Evolutionary conservation across 139 green algal genomes (phyloP), one percentile per base, ranked within the genome.

Genomic region (Chlamydomonas sp.): DNA sequence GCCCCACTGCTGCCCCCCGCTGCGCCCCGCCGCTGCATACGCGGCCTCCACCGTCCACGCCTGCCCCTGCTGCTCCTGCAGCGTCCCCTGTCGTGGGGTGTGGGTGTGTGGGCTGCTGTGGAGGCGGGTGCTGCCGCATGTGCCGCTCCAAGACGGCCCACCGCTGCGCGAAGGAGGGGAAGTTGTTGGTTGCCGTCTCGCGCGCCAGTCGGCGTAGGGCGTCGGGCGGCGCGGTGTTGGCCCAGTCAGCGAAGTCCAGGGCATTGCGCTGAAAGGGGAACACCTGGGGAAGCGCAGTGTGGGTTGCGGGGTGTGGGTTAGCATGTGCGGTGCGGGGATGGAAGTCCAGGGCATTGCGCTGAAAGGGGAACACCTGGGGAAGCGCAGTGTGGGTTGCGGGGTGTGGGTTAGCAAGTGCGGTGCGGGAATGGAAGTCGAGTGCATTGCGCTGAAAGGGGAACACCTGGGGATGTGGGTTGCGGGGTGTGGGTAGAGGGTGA

Each of bases 261-360:
- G 92, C 92, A 69, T 91, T 72, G 63, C 66, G 83, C 71, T 94
- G 92, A 60, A 94, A 93, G 16, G 92, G 90, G 58, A 94, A 93
- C 71, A 78, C 89, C 91, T 92, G 80, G 17, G 49, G 79, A 49
- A 49, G 31, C 31, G 31, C 31, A 49, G 31, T 49, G 20, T 59
- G 77, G 73, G 73, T 78, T 8, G 60, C 17, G n/a, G 73, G n/a
- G n/a, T 5, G 20, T 62, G 5, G 31, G 6, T 4, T 5, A 60
- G n/a, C n/a, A 78, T 61, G 77, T 16, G 77, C 3, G 15, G 60
- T 59, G 3, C 3, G 60, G 60, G 14, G 77, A 2, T 59, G 77
- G 59, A 3, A 16, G 60, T 59, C 3, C 5, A 16, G 68, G 62
- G 60, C n/a, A 15, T 5, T 16, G 5, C n/a, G 5, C 60, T 4